Evolutionary conservation across 2,329 filamentous ascomycete species (phyloP).

Genomic region (Alternaria triticina): DNA sequence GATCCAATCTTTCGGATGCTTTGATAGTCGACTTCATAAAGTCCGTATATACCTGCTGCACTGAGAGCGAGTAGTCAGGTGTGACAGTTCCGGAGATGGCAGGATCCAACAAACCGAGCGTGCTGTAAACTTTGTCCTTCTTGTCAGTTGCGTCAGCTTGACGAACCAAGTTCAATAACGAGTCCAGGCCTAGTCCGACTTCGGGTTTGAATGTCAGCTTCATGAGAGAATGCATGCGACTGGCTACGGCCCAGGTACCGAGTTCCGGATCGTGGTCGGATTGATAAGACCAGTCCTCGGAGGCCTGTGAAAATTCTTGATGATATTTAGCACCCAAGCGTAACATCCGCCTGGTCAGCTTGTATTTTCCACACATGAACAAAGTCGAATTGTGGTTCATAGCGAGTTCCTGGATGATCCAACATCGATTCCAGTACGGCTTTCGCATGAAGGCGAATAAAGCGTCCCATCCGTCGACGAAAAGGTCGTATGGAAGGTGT

Average conservation of each 20-base stretch:
- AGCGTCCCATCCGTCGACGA: not conserved
- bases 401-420: not conserved
- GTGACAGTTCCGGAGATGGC: not conserved
- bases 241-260: rapidly evolving
- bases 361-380: not conserved
- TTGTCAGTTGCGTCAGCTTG: not conserved
- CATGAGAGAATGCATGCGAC: not conserved
- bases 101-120: not conserved
- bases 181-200: rapidly evolving
- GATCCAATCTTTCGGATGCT: rapidly evolving
- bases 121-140: not conserved
- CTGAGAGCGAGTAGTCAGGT: not conserved
- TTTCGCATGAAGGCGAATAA: not conserved
- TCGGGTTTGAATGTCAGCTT: not conserved
- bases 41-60: not conserved
- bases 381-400: not conserved
- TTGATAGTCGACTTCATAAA: not conserved
- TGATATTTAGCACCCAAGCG: not conserved
- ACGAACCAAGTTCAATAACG: not conserved
- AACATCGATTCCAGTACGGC: not conserved
- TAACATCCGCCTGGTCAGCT: not conserved
- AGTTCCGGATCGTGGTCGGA: rapidly evolving
- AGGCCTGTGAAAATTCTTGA: not conserved
- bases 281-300: not conserved
- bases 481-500: not conserved